Evolutionary conservation across 768 basidiomycete genomes (phyloP).

Genomic region (Termitomyces heimii): DNA sequence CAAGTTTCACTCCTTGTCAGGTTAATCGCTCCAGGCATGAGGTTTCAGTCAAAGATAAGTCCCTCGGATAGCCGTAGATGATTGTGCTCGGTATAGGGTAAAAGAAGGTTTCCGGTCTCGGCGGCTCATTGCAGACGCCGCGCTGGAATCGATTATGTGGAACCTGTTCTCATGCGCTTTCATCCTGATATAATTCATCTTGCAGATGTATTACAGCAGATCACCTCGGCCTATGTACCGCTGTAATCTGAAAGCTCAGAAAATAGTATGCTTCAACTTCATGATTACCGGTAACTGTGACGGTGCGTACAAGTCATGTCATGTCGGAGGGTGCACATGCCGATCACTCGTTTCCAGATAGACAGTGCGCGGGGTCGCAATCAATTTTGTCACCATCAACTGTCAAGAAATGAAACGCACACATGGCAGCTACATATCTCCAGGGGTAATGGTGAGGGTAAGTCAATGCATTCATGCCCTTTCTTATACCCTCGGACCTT

Average conservation of each 20-base stretch:
- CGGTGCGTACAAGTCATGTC: background rate
- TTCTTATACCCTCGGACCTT: background rate
- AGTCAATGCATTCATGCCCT: background rate
- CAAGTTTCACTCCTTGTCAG: constrained; percentile 3
- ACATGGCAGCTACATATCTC: background rate
- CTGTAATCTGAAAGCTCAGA: background rate
- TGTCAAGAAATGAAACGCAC: background rate
- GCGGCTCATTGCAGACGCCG: background rate
- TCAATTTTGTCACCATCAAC: background rate
- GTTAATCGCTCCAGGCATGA: background rate
- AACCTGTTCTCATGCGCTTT: background rate
- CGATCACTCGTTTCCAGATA: background rate
- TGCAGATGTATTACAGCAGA: background rate
- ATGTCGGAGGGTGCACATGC: background rate
- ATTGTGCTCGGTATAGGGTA: background rate
- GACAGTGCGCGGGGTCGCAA: background rate
- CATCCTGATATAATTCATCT: background rate
- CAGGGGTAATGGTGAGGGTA: background rate
- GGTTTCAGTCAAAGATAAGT: background rate
- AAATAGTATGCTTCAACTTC: background rate
- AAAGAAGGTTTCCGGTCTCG: background rate
- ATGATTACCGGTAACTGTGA: background rate
- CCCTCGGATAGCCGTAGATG: constrained; percentile 7
- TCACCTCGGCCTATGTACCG: background rate
- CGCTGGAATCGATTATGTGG: background rate